phyloP scores from a whole-genome alignment of 805 yeast genomes.

The Priceomyces fermenticarens region DNA sequence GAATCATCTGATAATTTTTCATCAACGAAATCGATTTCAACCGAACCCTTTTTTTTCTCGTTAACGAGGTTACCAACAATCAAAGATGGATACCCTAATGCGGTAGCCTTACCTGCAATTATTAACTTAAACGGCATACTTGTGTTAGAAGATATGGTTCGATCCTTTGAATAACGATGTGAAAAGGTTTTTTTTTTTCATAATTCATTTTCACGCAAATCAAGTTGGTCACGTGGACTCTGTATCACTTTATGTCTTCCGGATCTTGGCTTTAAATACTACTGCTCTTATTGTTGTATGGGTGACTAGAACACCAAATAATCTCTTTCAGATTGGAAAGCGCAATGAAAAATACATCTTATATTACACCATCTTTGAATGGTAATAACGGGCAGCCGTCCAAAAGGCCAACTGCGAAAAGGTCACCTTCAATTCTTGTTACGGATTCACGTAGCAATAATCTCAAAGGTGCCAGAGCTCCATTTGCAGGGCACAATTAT shows the following conservation, averaged over 20 bases:
- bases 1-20: constrained; percentile 54
- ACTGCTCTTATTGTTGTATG: too few species aligned
- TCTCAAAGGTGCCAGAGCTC: constrained; percentile 58
- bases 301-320: background rate
- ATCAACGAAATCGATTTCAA: constrained; percentile 66
- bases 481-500: constrained; percentile 68
- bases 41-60: constrained; percentile 39
- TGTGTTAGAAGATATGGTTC: background rate
- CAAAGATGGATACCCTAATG: constrained; percentile 73
- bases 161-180: too few species aligned
- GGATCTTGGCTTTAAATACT: too few species aligned
- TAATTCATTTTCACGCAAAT: background rate
- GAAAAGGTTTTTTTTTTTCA: too few species aligned
- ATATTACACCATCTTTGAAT: background rate
- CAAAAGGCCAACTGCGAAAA: constrained; percentile 63
- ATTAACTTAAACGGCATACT: constrained; percentile 49
- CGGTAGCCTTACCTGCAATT: constrained; percentile 83
- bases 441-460: constrained; percentile 74
- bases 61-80: constrained; percentile 78
- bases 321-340: background rate
- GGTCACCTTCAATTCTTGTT: constrained; percentile 91
- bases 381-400: background rate
- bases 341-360: background rate
- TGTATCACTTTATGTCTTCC: background rate
- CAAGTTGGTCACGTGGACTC: background rate